Evolutionary conservation across 1,284 basidiomycete species (phyloP).

Genomic region (Ceratobasidium sp.): DNA sequence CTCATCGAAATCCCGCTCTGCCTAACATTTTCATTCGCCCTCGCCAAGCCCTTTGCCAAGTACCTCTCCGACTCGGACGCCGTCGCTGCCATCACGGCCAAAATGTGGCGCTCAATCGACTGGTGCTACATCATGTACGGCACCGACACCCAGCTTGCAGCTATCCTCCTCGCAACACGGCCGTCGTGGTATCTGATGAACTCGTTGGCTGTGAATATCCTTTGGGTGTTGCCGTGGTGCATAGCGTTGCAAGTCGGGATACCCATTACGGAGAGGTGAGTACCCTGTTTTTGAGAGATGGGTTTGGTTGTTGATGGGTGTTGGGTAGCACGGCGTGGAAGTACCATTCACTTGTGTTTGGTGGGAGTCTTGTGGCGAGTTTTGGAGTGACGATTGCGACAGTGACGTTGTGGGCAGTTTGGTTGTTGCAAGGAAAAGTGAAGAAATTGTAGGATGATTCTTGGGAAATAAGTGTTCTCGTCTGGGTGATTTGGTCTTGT

Average conservation of each 20-base stretch:
- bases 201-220: conserved; percentile 48
- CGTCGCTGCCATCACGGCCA: conserved; percentile 47
- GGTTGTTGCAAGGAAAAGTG: conserved; percentile 44
- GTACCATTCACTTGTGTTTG: conserved; percentile 50
- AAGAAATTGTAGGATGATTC: conserved; percentile 21
- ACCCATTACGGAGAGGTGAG: conserved; percentile 46
- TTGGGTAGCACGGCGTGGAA: conserved; percentile 47
- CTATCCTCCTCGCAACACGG: conserved; percentile 49
- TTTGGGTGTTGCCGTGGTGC: conserved; percentile 51
- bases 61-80: conserved; percentile 48
- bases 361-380: conserved; percentile 47
- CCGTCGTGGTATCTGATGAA: conserved; percentile 49
- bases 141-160: conserved; percentile 48
- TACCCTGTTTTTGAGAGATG: not conserved
- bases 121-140: conserved; percentile 51
- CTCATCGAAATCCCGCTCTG: conserved; percentile 49
- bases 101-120: conserved; percentile 48
- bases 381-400: conserved; percentile 43
- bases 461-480: not conserved
- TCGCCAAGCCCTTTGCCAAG: conserved; percentile 46
- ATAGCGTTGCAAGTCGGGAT: conserved; percentile 48
- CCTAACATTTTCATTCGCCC: conserved; percentile 48
- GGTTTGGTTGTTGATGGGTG: not conserved
- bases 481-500: too few relatives aligned
- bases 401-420: conserved; percentile 43